phyloP scores from a whole-genome alignment of 106 monocot genomes.

The Platanthera guangdongensis region DNA sequence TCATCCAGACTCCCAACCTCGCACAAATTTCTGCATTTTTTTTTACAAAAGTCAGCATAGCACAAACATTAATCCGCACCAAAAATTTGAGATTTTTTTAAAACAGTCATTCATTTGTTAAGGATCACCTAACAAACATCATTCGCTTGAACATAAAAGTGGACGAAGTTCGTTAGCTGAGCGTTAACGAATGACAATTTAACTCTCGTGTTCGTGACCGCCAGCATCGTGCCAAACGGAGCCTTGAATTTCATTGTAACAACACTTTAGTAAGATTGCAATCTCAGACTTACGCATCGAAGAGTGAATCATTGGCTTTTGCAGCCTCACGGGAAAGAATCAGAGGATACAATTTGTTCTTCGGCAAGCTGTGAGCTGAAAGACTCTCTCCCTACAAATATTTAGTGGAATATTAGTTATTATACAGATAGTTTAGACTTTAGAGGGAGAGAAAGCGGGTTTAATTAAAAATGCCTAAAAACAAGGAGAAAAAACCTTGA shows the following conservation, averaged over 20 bases:
- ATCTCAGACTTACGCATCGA: conserved; percentile 11
- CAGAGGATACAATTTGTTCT: conserved; percentile 16
- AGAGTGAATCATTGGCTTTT: conserved; percentile 6
- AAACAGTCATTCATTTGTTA: too few relatives aligned
- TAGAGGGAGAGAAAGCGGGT: neutral
- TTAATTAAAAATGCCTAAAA: too few relatives aligned
- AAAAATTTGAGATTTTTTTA: neutral
- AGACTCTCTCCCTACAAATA: conserved; percentile 21
- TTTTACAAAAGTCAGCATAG: neutral
- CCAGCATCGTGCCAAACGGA: too few relatives aligned
- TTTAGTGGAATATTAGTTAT: neutral
- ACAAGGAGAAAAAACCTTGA: conserved; percentile 5
- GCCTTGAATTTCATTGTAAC: neutral
- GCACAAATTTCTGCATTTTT: conserved; percentile 22
- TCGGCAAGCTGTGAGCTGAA: conserved; percentile 6
- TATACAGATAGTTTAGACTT: neutral
- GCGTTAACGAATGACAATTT: too few relatives aligned
- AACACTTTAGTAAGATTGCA: neutral
- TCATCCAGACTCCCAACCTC: conserved; percentile 18
- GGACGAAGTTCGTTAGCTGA: too few relatives aligned
- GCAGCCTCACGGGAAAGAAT: conserved; percentile 12
- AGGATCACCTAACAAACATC: too few relatives aligned
- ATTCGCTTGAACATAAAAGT: too few relatives aligned
- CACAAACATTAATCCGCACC: neutral
- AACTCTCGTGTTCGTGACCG: too few relatives aligned